Evolutionary conservation across 2,329 filamentous ascomycete species (phyloP).

Genomic region (Colletotrichum sansevieriae): DNA sequence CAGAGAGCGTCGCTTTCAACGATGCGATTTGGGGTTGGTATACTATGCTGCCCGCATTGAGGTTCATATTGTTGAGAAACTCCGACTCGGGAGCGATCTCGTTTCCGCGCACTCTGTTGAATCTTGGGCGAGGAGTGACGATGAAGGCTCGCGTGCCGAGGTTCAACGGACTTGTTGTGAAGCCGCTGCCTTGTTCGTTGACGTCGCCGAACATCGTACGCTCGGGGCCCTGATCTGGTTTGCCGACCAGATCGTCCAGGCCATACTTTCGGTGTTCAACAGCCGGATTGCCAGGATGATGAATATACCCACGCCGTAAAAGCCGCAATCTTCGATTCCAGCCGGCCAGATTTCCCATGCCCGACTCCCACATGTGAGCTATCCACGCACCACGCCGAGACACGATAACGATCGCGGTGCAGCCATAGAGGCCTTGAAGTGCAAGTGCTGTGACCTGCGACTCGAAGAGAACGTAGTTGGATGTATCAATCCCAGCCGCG

Average conservation of each 20-base stretch:
- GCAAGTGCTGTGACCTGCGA: not conserved
- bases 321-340: too few relatives aligned
- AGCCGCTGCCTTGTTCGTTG: not conserved
- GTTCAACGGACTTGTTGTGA: not conserved
- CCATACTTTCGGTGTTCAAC: not conserved
- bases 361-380: constrained; percentile 26
- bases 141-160: constrained; percentile 17
- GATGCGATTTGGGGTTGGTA: not conserved
- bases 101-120: not conserved
- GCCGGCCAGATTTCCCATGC: not conserved
- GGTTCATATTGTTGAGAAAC: not conserved
- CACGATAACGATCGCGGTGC: constrained; percentile 22
- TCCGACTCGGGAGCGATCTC: not conserved
- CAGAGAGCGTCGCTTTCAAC: not conserved
- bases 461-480: constrained; percentile 9
- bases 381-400: constrained; percentile 27
- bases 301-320: too few relatives aligned
- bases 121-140: not conserved
- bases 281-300: too few relatives aligned
- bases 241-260: constrained; percentile 7
- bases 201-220: constrained; percentile 19
- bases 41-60: not conserved
- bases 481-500: constrained; percentile 2
- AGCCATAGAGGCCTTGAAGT: constrained; percentile 29
- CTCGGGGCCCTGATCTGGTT: not conserved